Percentiles rank a stretch among this genome's conserved stretches.
These are phyloP conservation scores for Cryphonectria parasitica DNA, from an alignment of 2,329 filamentous ascomycete species.

Conservation along the genomic window DNA sequence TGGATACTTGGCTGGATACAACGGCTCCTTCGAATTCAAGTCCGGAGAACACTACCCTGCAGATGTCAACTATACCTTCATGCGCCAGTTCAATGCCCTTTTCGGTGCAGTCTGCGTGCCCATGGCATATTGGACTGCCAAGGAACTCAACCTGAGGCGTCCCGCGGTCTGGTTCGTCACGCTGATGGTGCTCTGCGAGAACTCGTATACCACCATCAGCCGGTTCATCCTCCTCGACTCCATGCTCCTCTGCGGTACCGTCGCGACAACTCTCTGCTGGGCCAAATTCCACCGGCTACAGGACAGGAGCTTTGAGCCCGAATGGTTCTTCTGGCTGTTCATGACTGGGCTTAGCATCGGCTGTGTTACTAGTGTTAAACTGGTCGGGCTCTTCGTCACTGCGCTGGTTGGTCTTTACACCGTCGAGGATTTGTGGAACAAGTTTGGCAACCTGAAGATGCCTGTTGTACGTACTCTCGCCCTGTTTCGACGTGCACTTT, in stretches of 20 bases:
- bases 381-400: constrained; percentile 94
- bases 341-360: constrained; percentile 94
- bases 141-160: constrained; percentile 83
- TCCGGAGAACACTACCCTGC: constrained; percentile 94
- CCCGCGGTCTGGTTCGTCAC: constrained; percentile 94
- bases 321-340: constrained; percentile 95
- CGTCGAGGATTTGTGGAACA: constrained; percentile 94
- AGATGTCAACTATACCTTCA: constrained; percentile 96
- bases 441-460: constrained; percentile 94
- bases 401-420: constrained; percentile 96
- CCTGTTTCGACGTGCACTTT: neutral
- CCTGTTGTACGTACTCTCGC: constrained; percentile 63
- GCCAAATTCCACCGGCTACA: constrained; percentile 92
- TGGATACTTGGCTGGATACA: constrained; percentile 95
- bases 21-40: constrained; percentile 99
- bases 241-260: constrained; percentile 98
- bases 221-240: constrained; percentile 97
- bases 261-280: constrained; percentile 96
- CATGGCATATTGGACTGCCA: constrained; percentile 92
- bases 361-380: constrained; percentile 98
- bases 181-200: constrained; percentile 97
- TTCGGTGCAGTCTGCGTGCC: constrained; percentile 94
- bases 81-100: constrained; percentile 95
- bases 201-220: constrained; percentile 98
- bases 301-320: constrained; percentile 80